Conservation (phyloP, 2,329 filamentous ascomycete genomes). For the Phialocephala subalpina region DNA sequence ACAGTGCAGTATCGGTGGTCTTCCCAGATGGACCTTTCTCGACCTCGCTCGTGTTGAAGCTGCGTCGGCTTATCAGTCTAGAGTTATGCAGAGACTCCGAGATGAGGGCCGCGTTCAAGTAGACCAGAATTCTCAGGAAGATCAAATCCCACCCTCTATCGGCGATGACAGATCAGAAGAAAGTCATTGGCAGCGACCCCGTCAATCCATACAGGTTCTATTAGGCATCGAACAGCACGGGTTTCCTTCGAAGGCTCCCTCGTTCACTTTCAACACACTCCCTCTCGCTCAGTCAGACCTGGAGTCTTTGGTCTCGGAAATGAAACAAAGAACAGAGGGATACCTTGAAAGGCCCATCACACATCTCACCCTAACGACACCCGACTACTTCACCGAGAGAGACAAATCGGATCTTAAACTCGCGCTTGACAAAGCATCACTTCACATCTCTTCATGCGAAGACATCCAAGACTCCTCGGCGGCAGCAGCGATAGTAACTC, state of each 20-base stretch:
- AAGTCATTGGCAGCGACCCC: not conserved
- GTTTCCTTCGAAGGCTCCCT: not conserved
- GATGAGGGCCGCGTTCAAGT: not conserved
- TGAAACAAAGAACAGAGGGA: conserved; percentile 8
- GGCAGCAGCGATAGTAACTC: conserved; percentile 5
- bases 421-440: conserved; percentile 7
- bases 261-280: not conserved
- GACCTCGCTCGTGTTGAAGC: conserved; percentile 12
- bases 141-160: not conserved
- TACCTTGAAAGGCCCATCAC: not conserved
- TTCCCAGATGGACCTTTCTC: conserved; percentile 16
- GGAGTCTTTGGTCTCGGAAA: conserved; percentile 1
- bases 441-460: not conserved
- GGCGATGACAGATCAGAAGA: not conserved
- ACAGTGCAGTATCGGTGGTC: conserved; percentile 8
- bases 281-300: conserved; percentile 10
- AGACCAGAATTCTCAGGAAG: not conserved
- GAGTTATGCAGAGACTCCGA: conserved; percentile 12
- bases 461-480: conserved; percentile 7
- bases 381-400: not conserved
- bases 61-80: conserved; percentile 6
- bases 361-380: not conserved
- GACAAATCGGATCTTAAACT: conserved; percentile 10
- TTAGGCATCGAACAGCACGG: not conserved
- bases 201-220: not conserved